Conservation (phyloP, 164 flowering plant species). For the Dillenia turbinata region DNA sequence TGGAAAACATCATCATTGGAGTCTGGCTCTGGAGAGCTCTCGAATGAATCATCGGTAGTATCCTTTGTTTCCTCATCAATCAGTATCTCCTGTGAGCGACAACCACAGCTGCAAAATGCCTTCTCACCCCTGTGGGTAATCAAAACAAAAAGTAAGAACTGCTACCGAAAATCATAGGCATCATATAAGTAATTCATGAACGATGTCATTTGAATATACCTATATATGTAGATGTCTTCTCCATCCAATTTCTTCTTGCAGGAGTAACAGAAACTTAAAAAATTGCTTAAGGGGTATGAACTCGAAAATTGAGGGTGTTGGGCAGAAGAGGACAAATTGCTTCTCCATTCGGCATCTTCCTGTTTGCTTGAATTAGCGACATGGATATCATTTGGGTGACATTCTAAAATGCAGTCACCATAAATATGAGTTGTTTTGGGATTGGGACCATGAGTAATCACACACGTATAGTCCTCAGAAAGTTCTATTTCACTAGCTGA, state of each 20-base stretch:
- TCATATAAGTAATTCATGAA: neutral
- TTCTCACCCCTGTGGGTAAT: conserved; percentile 65
- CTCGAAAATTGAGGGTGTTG: conserved; percentile 9
- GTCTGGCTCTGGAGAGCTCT: conserved; percentile 15
- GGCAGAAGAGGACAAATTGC: conserved; percentile 4
- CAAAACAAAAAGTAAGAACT: neutral
- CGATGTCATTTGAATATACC: conserved; percentile 28
- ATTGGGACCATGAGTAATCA: conserved; percentile 69
- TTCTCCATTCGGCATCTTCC: conserved; percentile 9
- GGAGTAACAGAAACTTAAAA: conserved; percentile 57
- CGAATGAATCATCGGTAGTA: conserved; percentile 12
- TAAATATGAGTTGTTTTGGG: conserved; percentile 78
- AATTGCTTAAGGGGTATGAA: conserved; percentile 29
- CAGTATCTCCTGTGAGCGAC: conserved; percentile 65
- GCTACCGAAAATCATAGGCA: neutral
- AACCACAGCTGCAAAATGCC: conserved; percentile 78
- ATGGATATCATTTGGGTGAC: conserved; percentile 33
- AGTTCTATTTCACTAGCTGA: conserved; percentile 64
- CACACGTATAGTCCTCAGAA: conserved; percentile 84
- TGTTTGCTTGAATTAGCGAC: conserved; percentile 19
- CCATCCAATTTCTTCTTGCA: conserved; percentile 61
- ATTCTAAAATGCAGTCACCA: conserved; percentile 74
- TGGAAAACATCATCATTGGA: conserved; percentile 17
- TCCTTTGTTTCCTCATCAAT: conserved; percentile 57
- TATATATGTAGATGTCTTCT: conserved; percentile 59